Conservation (phyloP, 2,329 filamentous ascomycete species). For the Geosmithia putterillii region DNA sequence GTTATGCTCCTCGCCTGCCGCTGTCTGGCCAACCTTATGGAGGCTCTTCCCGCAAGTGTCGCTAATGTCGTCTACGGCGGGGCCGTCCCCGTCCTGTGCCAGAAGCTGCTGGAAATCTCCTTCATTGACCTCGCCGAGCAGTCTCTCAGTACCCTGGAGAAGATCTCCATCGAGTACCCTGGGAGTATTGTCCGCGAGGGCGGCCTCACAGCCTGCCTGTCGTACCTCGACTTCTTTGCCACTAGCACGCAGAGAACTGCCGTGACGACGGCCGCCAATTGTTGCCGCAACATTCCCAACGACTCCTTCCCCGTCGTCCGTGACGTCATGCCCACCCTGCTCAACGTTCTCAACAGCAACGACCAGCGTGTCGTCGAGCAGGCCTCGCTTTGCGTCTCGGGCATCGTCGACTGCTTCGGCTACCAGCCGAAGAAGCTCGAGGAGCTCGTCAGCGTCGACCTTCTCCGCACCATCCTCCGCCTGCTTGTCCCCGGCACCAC, state of each 20-base stretch:
- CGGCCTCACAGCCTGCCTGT: constrained; percentile 87
- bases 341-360: constrained; percentile 80
- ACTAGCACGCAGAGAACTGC: constrained; percentile 94
- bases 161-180: constrained; percentile 94
- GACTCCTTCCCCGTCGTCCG: constrained; percentile 85
- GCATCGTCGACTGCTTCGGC: constrained; percentile 95
- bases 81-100: constrained; percentile 85
- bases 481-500: constrained; percentile 88
- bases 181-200: constrained; percentile 92
- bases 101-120: constrained; percentile 88
- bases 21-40: constrained; percentile 94
- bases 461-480: constrained; percentile 74
- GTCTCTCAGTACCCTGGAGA: constrained; percentile 89
- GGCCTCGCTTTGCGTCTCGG: constrained; percentile 85
- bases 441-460: constrained; percentile 77
- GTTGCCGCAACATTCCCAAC: constrained; percentile 89
- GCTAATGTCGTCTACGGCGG: constrained; percentile 96
- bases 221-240: constrained; percentile 93
- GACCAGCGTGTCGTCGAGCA: constrained; percentile 97
- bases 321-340: constrained; percentile 92
- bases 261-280: constrained; percentile 95
- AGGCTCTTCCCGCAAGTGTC: constrained; percentile 83
- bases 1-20: constrained; percentile 95
- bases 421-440: constrained; percentile 80
- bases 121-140: constrained; percentile 98